Base-by-base conservation (phyloP, 2,329 filamentous ascomycete genomes). In the Chlorencoelia australis region DNA sequence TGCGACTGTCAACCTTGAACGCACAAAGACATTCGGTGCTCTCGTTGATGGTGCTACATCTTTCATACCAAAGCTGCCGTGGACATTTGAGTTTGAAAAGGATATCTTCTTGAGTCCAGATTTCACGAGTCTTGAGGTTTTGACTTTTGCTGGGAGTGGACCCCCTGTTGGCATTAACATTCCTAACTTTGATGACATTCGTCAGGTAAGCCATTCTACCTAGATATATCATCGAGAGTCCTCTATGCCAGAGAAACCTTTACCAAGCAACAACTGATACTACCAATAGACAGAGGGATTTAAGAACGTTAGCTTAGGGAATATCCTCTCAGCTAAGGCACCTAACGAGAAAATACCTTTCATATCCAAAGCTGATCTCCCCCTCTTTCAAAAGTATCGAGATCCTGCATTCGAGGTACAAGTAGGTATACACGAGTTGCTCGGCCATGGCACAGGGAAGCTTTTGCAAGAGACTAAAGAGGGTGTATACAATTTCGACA, bases 31-130 rank as follows among this genome's bases (percentile, higher is more conserved):
- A 1, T 96, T 96, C 55, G 82, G 81, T 6, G 80, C 82, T 48
- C 73, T 96, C 1, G 91, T 96, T 4, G 71, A 79, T 14, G 79
- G 79, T 17, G 88, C 91, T 0, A 82, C 87, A 8, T 67, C 68
- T 30, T 79, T 94, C 56, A 95, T 98, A 34, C 85, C 87, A 5
- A 76, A 93, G 44, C 66, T 98, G 10, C 91, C 91, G 0, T 98
- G 91, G 91, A 66, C 69, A 22, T 72, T 74, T 30, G 82, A 85
- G 1, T 98, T 96, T 48, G 91, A 98, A 58, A 96, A 96, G 62
- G 88, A 95, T 65, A 87, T 82, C 54, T 98, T 98, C 61, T 63
- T 94, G 22, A 89, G 85, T 35, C 91, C 91, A 0, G 91, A 98
- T 58, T 98, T 98, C 56, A 96, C 91, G 0, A 91, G 83, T 7